Conservation (phyloP, 2,329 filamentous ascomycete species). For the Metarhizium brunneum region DNA sequence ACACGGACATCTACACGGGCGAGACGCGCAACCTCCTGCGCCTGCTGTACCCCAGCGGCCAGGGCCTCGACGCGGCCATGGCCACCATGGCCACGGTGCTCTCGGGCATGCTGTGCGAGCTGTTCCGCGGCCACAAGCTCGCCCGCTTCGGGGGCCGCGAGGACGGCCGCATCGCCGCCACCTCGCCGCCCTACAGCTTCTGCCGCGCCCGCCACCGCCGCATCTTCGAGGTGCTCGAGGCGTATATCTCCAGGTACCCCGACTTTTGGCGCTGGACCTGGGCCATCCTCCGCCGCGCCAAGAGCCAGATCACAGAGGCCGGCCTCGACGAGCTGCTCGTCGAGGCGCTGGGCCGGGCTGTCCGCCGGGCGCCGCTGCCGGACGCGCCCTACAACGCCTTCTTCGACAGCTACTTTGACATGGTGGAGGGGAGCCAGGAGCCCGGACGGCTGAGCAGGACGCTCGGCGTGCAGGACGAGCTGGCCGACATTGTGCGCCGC, state of each 20-base stretch:
- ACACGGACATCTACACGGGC: conserved; percentile 6
- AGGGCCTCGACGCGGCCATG: not conserved
- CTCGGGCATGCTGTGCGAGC: conserved; percentile 6
- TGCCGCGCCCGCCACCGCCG: conserved; percentile 6
- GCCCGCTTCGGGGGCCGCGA: conserved; percentile 4
- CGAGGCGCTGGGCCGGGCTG: not conserved
- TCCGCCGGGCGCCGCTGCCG: not conserved
- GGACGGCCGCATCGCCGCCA: conserved; percentile 6
- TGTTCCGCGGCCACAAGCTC: conserved; percentile 7
- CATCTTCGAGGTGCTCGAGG: conserved; percentile 7
- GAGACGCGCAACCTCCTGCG: conserved; percentile 7
- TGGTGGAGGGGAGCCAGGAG: conserved; percentile 1
- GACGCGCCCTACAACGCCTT: not conserved
- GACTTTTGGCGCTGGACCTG: conserved; percentile 8
- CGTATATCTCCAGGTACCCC: not conserved
- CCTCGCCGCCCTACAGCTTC: conserved; percentile 7
- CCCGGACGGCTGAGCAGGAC: not conserved
- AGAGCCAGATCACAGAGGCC: conserved; percentile 5
- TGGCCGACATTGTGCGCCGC: not conserved
- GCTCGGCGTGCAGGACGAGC: conserved; percentile 1
- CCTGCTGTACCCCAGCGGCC: conserved; percentile 5
- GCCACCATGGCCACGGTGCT: conserved; percentile 5
- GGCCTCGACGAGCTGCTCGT: conserved; percentile 6
- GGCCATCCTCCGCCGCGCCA: conserved; percentile 3
- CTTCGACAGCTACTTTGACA: conserved; percentile 4